A percentile compares a stretch with the other conserved stretches of the same genome.
These are phyloP conservation scores for Trypanosoma boissoni DNA, from an alignment of 208 protist species.

Conservation along the genomic window DNA sequence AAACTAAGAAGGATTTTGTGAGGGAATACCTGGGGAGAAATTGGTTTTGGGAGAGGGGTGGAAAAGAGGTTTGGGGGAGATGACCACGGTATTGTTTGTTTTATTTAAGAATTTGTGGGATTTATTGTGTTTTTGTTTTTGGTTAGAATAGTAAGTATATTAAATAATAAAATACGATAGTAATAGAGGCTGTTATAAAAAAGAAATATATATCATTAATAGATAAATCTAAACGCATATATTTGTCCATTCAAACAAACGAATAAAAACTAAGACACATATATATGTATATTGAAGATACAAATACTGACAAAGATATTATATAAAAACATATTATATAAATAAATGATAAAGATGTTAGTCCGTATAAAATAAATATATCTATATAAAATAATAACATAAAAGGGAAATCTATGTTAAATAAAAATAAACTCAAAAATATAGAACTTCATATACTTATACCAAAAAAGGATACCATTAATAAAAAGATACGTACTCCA, in stretches of 20 bases:
- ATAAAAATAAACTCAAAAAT: constrained; percentile 78
- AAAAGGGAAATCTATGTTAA: constrained; percentile 62
- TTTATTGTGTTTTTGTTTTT: constrained; percentile 13
- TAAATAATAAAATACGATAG: constrained; percentile 64
- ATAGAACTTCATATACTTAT: constrained; percentile 67
- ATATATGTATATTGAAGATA: constrained; percentile 52
- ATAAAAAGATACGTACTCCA: constrained; percentile 64
- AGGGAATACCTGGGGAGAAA: background rate
- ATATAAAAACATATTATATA: constrained; percentile 84
- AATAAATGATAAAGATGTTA: constrained; percentile 72
- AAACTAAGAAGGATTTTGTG: constrained; percentile 14
- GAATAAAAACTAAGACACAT: constrained; percentile 47
- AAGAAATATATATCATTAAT: constrained; percentile 53
- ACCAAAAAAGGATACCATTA: constrained; percentile 74
- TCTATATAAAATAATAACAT: constrained; percentile 88
- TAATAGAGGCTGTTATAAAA: constrained; percentile 28
- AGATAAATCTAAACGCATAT: constrained; percentile 46
- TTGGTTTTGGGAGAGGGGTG: constrained; percentile 1
- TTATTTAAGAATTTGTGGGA: constrained; percentile 13
- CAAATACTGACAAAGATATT: constrained; percentile 51
- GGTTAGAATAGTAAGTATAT: constrained; percentile 74
- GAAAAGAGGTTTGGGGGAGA: constrained; percentile 6
- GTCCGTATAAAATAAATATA: constrained; percentile 81
- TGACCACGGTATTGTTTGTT: constrained; percentile 7
- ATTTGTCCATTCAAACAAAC: constrained; percentile 59